These are phyloP conservation scores for Eutrema heterophyllum DNA, from an alignment of 345 rosid genomes.

Conservation along the genomic window DNA sequence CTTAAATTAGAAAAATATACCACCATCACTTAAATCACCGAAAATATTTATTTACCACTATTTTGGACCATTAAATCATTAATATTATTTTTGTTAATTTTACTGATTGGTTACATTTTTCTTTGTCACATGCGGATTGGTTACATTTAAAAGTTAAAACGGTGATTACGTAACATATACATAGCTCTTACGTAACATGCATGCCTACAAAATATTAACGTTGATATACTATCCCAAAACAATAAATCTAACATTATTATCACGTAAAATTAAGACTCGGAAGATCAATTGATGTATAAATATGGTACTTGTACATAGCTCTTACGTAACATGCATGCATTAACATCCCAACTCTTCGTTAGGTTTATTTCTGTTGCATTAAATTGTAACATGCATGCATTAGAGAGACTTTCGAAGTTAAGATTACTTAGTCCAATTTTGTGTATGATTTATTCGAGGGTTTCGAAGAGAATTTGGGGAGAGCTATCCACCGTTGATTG, in stretches of 20 bases:
- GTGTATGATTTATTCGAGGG: conserved; percentile 37
- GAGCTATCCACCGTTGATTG: conserved; percentile 42
- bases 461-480: conserved; percentile 51
- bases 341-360: neutral
- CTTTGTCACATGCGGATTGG: neutral
- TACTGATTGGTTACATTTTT: neutral
- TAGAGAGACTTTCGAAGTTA: neutral
- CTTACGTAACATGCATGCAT: neutral
- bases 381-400: neutral
- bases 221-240: neutral
- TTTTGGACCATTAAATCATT: no score
- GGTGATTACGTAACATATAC: neutral
- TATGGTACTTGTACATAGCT: neutral
- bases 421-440: conserved; percentile 37
- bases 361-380: neutral
- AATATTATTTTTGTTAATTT: neutral
- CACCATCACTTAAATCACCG: no score
- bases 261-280: neutral
- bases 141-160: neutral
- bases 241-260: neutral
- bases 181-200: no score
- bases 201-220: neutral
- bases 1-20: no score
- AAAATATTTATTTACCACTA: no score
- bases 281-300: neutral